Conservation (phyloP, 768 basidiomycete species). For the Suillus variegatus region DNA sequence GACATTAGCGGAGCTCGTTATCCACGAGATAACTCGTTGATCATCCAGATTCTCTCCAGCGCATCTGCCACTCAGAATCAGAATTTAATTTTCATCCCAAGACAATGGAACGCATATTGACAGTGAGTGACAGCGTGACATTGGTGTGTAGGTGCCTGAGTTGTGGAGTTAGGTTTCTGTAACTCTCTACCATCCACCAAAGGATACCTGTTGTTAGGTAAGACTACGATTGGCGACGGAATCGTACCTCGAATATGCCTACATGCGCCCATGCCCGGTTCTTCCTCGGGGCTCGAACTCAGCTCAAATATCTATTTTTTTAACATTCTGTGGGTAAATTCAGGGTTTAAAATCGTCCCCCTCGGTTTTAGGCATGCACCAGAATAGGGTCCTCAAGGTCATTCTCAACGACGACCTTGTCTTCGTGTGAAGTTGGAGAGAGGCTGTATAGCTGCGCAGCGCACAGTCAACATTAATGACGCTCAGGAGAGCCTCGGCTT, state of each 20-base stretch:
- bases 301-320: not conserved
- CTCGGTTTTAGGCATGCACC: not conserved
- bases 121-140: not conserved
- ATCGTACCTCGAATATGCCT: slow-evolving; percentile 5
- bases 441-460: not conserved
- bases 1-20: not conserved
- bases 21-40: not conserved
- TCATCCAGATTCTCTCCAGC: not conserved
- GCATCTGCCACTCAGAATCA: not conserved
- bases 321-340: not conserved
- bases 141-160: slow-evolving; percentile 4
- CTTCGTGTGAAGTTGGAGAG: not conserved
- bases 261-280: slow-evolving; percentile 1
- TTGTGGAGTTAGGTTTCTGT: slow-evolving; percentile 1
- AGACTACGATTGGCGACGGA: not conserved
- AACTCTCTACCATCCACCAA: slow-evolving; percentile 1
- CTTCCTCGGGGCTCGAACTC: not conserved
- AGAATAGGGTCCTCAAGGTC: not conserved
- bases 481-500: not conserved
- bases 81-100: not conserved
- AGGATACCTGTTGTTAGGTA: not conserved
- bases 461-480: not conserved
- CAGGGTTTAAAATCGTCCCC: not conserved
- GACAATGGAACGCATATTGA: not conserved
- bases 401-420: not conserved